phyloP scores from a whole-genome alignment of 78 protist genomes.

The Andalucia godoyi region DNA sequence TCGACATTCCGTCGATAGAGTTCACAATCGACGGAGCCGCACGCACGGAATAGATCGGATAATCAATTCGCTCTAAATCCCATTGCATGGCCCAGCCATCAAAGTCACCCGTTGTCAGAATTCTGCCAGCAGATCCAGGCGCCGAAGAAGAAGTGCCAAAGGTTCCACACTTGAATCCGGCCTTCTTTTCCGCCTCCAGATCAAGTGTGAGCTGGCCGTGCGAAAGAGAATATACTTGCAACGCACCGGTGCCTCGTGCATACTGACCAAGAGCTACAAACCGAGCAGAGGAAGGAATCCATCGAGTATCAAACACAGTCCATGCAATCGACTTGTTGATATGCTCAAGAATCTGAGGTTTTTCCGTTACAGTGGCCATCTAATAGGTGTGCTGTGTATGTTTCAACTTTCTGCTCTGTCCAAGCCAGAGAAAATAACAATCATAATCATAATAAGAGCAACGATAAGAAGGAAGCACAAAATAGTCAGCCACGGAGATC shows the following conservation, averaged over 20 bases:
- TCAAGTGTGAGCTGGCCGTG: constrained; percentile 2
- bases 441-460: neutral
- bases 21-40: constrained; percentile 41
- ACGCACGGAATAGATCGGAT: neutral
- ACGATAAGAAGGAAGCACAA: neutral
- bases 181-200: constrained; percentile 2
- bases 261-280: constrained; percentile 33
- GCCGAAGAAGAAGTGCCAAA: constrained; percentile 18
- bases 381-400: no score
- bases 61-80: constrained; percentile 18
- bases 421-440: neutral
- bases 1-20: constrained; percentile 32
- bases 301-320: constrained; percentile 30
- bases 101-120: constrained; percentile 51
- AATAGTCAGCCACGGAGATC: neutral
- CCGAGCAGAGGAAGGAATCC: constrained; percentile 46
- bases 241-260: constrained; percentile 30
- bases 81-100: constrained; percentile 34
- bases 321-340: constrained; percentile 22
- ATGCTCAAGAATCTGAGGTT: constrained; percentile 43
- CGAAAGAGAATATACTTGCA: constrained; percentile 24
- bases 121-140: constrained; percentile 12
- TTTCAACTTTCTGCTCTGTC: no score
- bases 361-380: neutral
- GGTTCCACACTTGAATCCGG: constrained; percentile 50